Conservation (phyloP, 441 rosid species). For the Brassica hybrid region DNA sequence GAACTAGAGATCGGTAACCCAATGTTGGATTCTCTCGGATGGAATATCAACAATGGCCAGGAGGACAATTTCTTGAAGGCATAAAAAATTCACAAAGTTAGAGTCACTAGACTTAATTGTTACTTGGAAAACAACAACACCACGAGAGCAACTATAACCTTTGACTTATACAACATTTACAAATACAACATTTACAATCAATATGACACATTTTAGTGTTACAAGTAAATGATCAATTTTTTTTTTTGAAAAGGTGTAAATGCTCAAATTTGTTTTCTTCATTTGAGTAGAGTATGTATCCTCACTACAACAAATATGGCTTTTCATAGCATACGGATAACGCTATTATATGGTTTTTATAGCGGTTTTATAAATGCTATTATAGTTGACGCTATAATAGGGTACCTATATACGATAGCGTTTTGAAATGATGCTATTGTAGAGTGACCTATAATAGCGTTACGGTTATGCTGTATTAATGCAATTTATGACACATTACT, state of each 20-base stretch:
- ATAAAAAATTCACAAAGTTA: neutral
- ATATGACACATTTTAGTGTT: neutral
- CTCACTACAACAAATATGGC: neutral
- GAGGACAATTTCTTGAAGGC: neutral
- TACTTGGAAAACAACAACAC: neutral
- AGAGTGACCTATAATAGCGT: neutral
- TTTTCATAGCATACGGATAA: neutral
- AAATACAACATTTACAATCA: neutral
- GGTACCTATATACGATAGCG: neutral
- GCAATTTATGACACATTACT: neutral
- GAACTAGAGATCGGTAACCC: neutral
- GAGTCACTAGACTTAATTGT: neutral
- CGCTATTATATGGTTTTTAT: too few species aligned
- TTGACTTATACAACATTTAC: too few species aligned
- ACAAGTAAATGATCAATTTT: neutral
- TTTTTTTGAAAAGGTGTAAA: too few species aligned
- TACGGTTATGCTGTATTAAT: neutral
- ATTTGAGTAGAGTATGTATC: neutral
- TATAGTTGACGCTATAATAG: neutral
- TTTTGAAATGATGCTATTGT: neutral
- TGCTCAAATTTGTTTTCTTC: neutral
- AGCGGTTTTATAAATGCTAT: neutral
- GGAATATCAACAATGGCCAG: neutral
- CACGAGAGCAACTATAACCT: neutral
- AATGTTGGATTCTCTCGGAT: neutral